Evolutionary conservation across 768 basidiomycete genomes (phyloP), one percentile per base, ranked within the genome.

Genomic region (Collybia mongolica): DNA sequence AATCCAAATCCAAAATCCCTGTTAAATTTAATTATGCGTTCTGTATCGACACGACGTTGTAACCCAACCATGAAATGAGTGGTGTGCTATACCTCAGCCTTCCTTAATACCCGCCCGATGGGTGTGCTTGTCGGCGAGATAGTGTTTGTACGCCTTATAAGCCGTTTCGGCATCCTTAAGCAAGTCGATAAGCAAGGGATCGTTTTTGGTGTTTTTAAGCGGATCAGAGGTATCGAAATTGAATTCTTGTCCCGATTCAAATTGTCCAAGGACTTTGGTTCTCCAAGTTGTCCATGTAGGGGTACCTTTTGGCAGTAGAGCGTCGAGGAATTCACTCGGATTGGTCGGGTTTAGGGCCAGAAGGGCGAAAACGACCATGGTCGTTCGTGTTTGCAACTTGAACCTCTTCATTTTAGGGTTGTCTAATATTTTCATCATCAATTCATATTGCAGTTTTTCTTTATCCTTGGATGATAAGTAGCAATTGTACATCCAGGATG

Each of bases 401-500:
- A 23, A 38, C 17, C 19, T 48, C n/a, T 15, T 26, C 38, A 48
- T 38, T 19, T 18, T 20, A 12, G 46, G 46, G 15, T 39, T 39
- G 14, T 39, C 20, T 20, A 48, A 17, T 40, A 39, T 28, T 12
- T 23, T 28, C 15, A 3, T 19, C 14, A 39, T 39, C 22, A 48
- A 19, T 7, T 48, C 39, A 17, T 37, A 18, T 18, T 48, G 46
- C 14, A 48, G 15, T 6, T 23, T 26, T 39, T 39, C 37, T 14
- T n/a, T 20, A 11, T 48, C 46, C 20, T 39, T 23, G 15, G 46
- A 48, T 7, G 46, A 60, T 8, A 71, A 54, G 41, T 57, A 63
- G 22, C 55, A 58, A 17, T 65, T 65, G 46, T 69, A 62, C 22
- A 36, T 20, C 69, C 66, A 71, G 9, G 66, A 68, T 3, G 55